phyloP scores from a whole-genome alignment of 331 rosid genomes.

The Acacia concinna region DNA sequence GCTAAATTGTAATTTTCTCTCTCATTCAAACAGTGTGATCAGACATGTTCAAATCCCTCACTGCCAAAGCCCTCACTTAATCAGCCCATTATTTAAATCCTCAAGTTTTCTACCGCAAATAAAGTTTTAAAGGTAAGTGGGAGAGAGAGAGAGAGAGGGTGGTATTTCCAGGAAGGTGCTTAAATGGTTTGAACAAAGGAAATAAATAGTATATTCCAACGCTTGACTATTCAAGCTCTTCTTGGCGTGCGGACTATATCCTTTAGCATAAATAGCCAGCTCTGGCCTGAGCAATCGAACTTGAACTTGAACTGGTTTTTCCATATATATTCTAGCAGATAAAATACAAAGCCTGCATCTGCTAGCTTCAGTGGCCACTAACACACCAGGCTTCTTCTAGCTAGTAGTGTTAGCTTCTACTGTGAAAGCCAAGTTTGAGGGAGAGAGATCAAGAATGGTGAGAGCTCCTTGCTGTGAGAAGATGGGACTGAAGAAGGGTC shows the following conservation, averaged over 20 bases:
- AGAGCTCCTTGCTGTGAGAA: constrained; percentile 98
- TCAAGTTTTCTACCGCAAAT: no score
- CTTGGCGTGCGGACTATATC: constrained; percentile 37
- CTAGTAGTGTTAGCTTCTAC: background rate
- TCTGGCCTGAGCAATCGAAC: constrained; percentile 29
- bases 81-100: background rate
- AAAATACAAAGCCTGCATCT: background rate
- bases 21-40: background rate
- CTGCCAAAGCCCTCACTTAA: constrained; percentile 10
- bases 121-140: no score
- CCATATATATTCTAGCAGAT: background rate
- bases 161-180: constrained; percentile 50
- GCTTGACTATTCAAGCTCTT: constrained; percentile 27
- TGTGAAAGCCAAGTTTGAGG: background rate
- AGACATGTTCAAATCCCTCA: background rate
- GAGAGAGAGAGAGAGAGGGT: background rate
- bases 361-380: background rate
- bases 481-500: constrained; percentile 89
- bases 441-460: constrained; percentile 46
- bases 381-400: background rate
- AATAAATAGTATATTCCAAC: background rate
- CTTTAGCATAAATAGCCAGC: constrained; percentile 47
- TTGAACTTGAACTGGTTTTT: constrained; percentile 10
- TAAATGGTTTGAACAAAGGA: constrained; percentile 37
- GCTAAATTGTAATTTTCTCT: background rate